These are phyloP conservation scores for Hibiscus mutabilis DNA, from an alignment of 345 rosid species.

Conservation along the genomic window DNA sequence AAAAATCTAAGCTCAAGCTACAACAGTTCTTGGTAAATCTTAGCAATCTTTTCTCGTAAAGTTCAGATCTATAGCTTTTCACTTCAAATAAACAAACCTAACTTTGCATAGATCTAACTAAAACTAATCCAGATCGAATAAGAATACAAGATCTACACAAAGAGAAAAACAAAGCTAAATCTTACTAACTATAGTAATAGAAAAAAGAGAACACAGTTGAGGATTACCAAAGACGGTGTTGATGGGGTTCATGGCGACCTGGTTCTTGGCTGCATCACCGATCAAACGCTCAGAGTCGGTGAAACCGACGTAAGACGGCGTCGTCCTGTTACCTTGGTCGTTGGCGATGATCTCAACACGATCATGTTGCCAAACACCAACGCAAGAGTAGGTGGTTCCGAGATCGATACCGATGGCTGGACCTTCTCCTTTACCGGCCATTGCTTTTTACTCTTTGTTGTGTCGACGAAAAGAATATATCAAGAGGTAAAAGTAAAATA, in stretches of 20 bases:
- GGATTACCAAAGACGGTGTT: slow-evolving; percentile 66
- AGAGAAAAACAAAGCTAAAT: not conserved
- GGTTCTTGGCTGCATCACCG: slow-evolving; percentile 78
- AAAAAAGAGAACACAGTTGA: not conserved
- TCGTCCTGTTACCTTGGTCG: slow-evolving; percentile 69
- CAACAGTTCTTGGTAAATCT: not conserved
- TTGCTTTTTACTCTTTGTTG: slow-evolving; percentile 7
- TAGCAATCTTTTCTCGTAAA: not conserved
- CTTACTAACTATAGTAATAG: not conserved
- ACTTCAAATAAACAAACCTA: not conserved
- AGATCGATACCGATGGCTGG: slow-evolving; percentile 75
- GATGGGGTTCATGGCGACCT: slow-evolving; percentile 71
- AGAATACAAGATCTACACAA: slow-evolving; percentile 11
- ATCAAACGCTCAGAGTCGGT: slow-evolving; percentile 65
- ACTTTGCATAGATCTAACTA: not conserved
- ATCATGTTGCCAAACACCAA: slow-evolving; percentile 77
- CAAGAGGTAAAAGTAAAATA: not conserved
- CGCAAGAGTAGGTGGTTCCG: slow-evolving; percentile 69
- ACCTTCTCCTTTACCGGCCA: slow-evolving; percentile 79
- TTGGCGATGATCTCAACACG: slow-evolving; percentile 76
- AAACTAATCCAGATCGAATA: slow-evolving; percentile 16
- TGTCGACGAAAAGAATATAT: slow-evolving; percentile 10
- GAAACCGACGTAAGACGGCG: slow-evolving; percentile 63
- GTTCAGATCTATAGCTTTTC: not conserved
- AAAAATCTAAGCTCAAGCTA: not conserved